phyloP scores from a whole-genome alignment of 441 rosid species.

The Flueggea neowawraea region DNA sequence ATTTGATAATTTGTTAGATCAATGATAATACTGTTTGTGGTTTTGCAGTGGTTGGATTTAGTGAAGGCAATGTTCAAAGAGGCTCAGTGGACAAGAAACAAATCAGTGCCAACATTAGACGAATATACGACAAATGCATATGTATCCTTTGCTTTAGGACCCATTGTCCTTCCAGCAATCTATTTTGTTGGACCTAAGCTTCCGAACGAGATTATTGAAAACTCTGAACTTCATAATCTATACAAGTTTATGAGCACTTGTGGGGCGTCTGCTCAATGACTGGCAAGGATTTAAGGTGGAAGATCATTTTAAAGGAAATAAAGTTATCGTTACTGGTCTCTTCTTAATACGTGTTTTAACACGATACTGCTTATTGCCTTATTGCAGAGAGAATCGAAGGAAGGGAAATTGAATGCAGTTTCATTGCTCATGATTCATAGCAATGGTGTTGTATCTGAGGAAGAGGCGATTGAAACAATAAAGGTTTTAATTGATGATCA shows the following conservation, averaged over 20 bases:
- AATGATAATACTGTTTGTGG: background rate
- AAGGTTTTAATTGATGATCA: slow-evolving; percentile 23
- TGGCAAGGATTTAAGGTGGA: slow-evolving; percentile 49
- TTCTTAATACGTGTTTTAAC: background rate
- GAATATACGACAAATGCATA: slow-evolving; percentile 72
- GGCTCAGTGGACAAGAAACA: slow-evolving; percentile 49
- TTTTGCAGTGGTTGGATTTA: slow-evolving; percentile 35
- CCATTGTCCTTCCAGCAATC: slow-evolving; percentile 55
- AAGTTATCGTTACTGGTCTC: background rate
- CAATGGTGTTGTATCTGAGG: slow-evolving; percentile 23
- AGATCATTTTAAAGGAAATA: slow-evolving; percentile 25
- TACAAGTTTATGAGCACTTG: slow-evolving; percentile 54
- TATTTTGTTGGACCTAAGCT: slow-evolving; percentile 60
- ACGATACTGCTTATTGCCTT: background rate
- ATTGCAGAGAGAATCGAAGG: slow-evolving; percentile 60
- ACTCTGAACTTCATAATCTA: slow-evolving; percentile 32
- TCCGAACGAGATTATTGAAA: slow-evolving; percentile 28
- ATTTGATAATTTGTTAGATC: background rate
- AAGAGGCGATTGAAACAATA: slow-evolving; percentile 32
- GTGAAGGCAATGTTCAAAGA: slow-evolving; percentile 66
- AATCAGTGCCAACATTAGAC: slow-evolving; percentile 51
- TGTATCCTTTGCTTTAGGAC: slow-evolving; percentile 56
- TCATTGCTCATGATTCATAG: slow-evolving; percentile 48
- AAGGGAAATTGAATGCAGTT: slow-evolving; percentile 68
- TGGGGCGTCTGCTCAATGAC: slow-evolving; percentile 76